phyloP scores from a whole-genome alignment of 2,329 filamentous ascomycete genomes.

The Aspergillus sp. region DNA sequence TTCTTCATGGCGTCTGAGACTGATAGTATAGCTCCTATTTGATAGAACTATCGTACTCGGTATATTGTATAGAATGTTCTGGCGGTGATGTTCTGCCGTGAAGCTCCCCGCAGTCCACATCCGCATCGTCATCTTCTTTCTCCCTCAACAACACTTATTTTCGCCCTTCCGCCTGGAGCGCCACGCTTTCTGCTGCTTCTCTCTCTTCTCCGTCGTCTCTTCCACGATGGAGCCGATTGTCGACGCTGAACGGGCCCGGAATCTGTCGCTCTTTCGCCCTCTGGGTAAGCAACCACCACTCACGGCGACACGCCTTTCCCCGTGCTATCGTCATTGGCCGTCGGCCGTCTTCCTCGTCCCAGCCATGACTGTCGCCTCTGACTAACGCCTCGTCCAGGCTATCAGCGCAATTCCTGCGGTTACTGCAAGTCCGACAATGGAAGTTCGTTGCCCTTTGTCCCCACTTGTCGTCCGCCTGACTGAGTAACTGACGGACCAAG shows the following conservation, averaged over 20 bases:
- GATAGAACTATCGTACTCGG: too few relatives aligned
- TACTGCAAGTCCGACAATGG: slow-evolving; percentile 48
- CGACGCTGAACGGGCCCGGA: slow-evolving; percentile 39
- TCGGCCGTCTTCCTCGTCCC: slow-evolving; percentile 11
- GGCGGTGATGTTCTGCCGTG: neutral
- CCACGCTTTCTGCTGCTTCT: slow-evolving; percentile 11
- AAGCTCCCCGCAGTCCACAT: neutral
- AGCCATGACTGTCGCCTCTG: slow-evolving; percentile 8
- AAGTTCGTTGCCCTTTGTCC: slow-evolving; percentile 32
- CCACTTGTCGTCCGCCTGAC: neutral
- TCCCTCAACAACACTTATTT: neutral
- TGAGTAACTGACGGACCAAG: slow-evolving; percentile 29
- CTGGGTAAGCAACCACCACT: slow-evolving; percentile 44
- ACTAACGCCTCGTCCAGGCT: slow-evolving; percentile 31
- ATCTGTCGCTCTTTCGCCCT: slow-evolving; percentile 44
- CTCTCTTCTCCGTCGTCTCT: slow-evolving; percentile 1
- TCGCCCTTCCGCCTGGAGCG: slow-evolving; percentile 21
- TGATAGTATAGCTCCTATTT: too few relatives aligned
- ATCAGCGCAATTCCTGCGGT: slow-evolving; percentile 47
- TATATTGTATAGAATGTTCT: too few relatives aligned
- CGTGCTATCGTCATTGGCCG: slow-evolving; percentile 34
- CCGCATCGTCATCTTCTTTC: too few relatives aligned
- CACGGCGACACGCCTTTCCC: slow-evolving; percentile 24
- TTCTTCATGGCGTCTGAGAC: too few relatives aligned
- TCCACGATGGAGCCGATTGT: slow-evolving; percentile 26